Evolutionary conservation across 768 basidiomycete genomes (phyloP), one percentile per base, ranked within the genome.

Genomic region (Naganishia kalamii): DNA sequence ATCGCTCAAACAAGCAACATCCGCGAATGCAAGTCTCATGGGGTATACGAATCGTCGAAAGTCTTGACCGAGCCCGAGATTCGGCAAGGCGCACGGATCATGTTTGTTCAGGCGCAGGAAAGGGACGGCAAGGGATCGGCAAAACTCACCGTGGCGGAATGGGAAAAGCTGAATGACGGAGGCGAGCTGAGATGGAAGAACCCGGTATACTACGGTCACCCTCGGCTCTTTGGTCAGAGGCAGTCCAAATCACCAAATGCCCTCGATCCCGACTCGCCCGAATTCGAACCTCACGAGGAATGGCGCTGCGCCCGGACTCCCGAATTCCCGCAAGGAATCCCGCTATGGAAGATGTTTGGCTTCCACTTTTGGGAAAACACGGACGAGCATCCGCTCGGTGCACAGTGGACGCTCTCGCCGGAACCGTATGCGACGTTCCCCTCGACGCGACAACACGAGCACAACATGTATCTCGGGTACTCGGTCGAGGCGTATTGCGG

Each of bases 361-460:
- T 64, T 70, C 44, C 72, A 72, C 61, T 72, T 71, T 51, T 72
- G 72, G 72, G 51, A 30, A 15, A 44, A 44, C 19, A 52, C 65
- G n/a, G 47, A 68, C 5, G 35, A 27, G 19, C 65, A 67, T 35
- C 70, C 68, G 5, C 29, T 52, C 27, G 72, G 72, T 0, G 27
- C 60, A 4, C 30, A 59, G 8, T 72, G 69, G 62, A 72, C 70
- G 6, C 29, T 72, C 19, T 49, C 64, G 7, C 72, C 72, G 15
- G 72, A 72, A 57, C 60, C 71, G 37, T 70, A 66, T 40, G 27
- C 21, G 33, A 41, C 3, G 7, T 32, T 29, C 29, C 59, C 64
- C 8, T 44, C 44, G 25, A 17, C 21, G 43, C 12, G 19, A 30
- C 49, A 25, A 13, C 25, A 15, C 15, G 37, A 40, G 54, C 7